Conservation (phyloP, 148 eudicot genomes). For the Rhododendron griersonianum region DNA sequence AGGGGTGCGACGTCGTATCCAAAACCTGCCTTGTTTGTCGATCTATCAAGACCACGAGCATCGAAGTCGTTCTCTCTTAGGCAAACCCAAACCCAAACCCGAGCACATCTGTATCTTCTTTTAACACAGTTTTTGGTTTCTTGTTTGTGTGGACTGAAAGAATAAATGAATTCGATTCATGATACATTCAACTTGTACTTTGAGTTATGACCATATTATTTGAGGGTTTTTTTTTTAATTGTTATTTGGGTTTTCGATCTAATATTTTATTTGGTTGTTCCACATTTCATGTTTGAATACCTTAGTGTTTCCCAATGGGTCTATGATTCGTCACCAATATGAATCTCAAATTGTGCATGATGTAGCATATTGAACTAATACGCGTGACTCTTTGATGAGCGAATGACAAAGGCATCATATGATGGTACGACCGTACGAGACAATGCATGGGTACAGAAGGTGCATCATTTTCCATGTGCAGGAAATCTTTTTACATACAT, state of each 20-base stretch:
- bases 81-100: background rate
- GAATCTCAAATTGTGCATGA: no score
- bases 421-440: no score
- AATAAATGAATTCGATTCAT: background rate
- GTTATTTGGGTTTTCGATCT: background rate
- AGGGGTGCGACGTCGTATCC: background rate
- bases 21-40: constrained; percentile 3
- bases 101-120: no score
- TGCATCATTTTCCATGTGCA: no score
- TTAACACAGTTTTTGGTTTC: background rate
- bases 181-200: background rate
- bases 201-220: background rate
- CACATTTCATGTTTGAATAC: background rate
- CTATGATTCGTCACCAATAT: no score
- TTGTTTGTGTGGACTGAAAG: background rate
- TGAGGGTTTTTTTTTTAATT: background rate
- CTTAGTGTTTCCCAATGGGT: no score
- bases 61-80: constrained; percentile 3
- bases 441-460: no score
- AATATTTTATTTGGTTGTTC: background rate
- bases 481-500: no score
- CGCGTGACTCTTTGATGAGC: no score
- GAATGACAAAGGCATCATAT: no score
- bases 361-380: no score
- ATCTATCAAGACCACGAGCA: background rate